A percentile compares a stretch with the other conserved stretches of the same genome.
These are phyloP conservation scores for Pseudocercospora fijiensis DNA, from an alignment of 2,329 filamentous ascomycete species.

Conservation along the genomic window DNA sequence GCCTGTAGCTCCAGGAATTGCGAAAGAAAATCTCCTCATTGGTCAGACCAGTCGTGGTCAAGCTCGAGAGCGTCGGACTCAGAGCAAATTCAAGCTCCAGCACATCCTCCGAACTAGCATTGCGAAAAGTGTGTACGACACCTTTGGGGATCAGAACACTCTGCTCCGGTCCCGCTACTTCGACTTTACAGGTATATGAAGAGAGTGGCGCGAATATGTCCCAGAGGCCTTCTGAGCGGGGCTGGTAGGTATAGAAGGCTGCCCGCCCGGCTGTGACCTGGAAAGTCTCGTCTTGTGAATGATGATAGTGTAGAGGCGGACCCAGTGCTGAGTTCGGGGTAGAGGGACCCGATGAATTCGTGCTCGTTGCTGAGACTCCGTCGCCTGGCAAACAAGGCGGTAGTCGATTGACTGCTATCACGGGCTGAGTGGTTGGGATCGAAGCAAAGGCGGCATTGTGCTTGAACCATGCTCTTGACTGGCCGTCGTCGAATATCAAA, in stretches of 20 bases:
- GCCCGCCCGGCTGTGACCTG: background rate
- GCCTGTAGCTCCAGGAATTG: background rate
- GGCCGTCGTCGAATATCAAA: background rate
- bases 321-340: background rate
- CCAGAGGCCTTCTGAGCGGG: background rate
- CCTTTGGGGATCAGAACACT: background rate
- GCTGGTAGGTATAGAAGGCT: conserved; percentile 2
- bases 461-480: background rate
- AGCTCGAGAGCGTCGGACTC: background rate
- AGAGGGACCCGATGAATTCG: background rate
- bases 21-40: background rate
- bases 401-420: background rate
- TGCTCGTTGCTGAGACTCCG: background rate
- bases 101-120: background rate
- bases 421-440: background rate
- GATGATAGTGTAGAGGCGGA: background rate
- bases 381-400: background rate
- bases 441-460: background rate
- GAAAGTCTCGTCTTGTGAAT: background rate
- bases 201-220: background rate
- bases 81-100: background rate
- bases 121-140: background rate
- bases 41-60: background rate
- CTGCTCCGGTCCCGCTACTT: background rate
- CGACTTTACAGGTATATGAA: background rate